Percentiles rank a stretch among this genome's conserved stretches.
Evolutionary conservation across 1,139 yeast genomes (phyloP).

Genomic region (Taphrina deformans): DNA sequence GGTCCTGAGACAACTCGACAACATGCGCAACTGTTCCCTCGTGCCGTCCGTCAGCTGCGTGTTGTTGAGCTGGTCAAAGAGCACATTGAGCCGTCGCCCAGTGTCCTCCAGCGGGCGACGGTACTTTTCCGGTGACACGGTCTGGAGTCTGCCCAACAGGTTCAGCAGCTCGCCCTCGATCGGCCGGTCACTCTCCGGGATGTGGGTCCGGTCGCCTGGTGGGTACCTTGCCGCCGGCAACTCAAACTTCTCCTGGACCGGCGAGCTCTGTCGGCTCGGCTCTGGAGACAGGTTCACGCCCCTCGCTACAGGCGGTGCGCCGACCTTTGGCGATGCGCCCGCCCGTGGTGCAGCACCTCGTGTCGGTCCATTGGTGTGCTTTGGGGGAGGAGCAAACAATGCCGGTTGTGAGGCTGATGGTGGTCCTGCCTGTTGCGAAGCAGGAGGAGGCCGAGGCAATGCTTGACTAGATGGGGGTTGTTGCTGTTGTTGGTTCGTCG

Average conservation of each 20-base stretch:
- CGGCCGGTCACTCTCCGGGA: conserved; percentile 56
- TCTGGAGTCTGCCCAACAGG: conserved; percentile 64
- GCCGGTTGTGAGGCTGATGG: conserved; percentile 32
- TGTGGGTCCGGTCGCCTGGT: conserved; percentile 69
- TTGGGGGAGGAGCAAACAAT: conserved; percentile 37
- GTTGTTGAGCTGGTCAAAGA: conserved; percentile 78
- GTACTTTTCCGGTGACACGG: conserved; percentile 70
- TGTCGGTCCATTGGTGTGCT: conserved; percentile 37
- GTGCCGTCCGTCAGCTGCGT: conserved; percentile 59
- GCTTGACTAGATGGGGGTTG: not conserved
- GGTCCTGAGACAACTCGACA: conserved; percentile 55
- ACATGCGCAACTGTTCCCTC: conserved; percentile 51
- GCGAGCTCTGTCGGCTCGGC: conserved; percentile 37
- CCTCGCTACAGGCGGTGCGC: conserved; percentile 43
- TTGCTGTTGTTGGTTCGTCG: conserved; percentile 35
- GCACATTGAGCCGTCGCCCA: conserved; percentile 72
- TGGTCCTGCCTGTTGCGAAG: conserved; percentile 42
- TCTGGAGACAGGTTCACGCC: conserved; percentile 43
- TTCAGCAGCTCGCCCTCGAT: conserved; percentile 58
- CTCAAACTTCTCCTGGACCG: conserved; percentile 36
- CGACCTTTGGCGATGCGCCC: conserved; percentile 35
- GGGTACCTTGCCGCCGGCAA: conserved; percentile 54
- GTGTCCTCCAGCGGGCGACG: conserved; percentile 75
- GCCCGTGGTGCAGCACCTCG: conserved; percentile 20
- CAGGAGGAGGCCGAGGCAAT: conserved; percentile 39